These are phyloP conservation scores for Populus hybrid DNA, from an alignment of 441 rosid genomes.

Conservation along the genomic window DNA sequence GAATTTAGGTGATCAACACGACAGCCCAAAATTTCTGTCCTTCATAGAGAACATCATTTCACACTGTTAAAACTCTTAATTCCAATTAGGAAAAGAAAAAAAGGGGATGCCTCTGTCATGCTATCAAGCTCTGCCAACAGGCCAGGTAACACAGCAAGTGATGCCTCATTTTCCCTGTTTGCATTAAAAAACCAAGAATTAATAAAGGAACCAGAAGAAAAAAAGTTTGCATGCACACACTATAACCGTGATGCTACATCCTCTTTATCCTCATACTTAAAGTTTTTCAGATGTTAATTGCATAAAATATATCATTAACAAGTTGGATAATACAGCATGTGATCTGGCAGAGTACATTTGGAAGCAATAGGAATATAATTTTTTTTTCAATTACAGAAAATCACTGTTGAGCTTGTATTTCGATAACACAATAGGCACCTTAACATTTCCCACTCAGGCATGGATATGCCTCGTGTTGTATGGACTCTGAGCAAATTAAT, in stretches of 20 bases:
- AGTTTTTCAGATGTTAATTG: neutral
- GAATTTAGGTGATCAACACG: constrained; percentile 3
- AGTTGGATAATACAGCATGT: neutral
- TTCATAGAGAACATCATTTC: neutral
- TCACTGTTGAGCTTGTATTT: neutral
- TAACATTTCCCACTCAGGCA: neutral
- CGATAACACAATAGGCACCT: too few species aligned
- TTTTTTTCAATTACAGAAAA: neutral
- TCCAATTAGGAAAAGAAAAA: neutral
- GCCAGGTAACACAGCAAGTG: constrained; percentile 95
- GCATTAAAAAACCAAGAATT: constrained; percentile 17
- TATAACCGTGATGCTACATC: neutral
- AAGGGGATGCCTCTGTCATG: constrained; percentile 68
- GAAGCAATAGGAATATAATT: too few species aligned
- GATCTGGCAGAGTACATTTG: neutral
- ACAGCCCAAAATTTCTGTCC: neutral
- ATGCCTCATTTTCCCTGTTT: constrained; percentile 96
- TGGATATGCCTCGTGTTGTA: neutral
- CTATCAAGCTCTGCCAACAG: constrained; percentile 80
- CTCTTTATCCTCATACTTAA: neutral
- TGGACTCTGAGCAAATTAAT: too few species aligned
- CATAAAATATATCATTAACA: neutral
- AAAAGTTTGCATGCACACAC: neutral
- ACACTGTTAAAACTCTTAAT: neutral
- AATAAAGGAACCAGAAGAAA: constrained; percentile 2